These are phyloP conservation scores for Suhomyces taliae DNA, from an alignment of 1,139 yeast genomes.

Conservation along the genomic window DNA sequence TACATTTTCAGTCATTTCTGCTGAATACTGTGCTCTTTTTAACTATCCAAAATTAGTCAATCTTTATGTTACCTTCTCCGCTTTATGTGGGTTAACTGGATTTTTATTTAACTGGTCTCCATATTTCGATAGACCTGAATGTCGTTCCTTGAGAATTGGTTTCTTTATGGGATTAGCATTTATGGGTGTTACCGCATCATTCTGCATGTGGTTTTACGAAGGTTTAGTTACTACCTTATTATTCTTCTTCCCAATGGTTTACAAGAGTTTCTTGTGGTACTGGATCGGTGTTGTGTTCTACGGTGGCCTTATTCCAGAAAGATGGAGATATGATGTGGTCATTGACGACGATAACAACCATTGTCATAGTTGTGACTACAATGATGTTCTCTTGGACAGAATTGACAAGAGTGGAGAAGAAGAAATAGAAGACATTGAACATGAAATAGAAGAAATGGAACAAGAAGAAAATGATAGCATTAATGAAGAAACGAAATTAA, in stretches of 20 bases:
- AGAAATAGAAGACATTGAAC: constrained; percentile 40
- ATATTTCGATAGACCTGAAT: constrained; percentile 81
- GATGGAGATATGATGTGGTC: constrained; percentile 70
- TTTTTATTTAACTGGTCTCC: constrained; percentile 88
- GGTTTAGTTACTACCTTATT: constrained; percentile 53
- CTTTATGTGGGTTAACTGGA: constrained; percentile 69
- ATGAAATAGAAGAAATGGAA: constrained; percentile 22
- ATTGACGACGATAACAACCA: constrained; percentile 41
- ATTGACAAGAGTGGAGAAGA: constrained; percentile 45
- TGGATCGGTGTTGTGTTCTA: constrained; percentile 82
- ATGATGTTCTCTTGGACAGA: constrained; percentile 38
- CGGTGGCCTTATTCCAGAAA: constrained; percentile 86
- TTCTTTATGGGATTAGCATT: constrained; percentile 81
- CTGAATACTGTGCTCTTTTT: constrained; percentile 78
- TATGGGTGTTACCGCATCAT: constrained; percentile 67
- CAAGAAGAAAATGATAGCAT: constrained; percentile 8
- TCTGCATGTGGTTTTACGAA: constrained; percentile 55
- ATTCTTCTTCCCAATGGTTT: constrained; percentile 61
- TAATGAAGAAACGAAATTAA: constrained; percentile 26
- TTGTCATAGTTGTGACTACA: constrained; percentile 18
- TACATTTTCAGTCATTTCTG: constrained; percentile 85
- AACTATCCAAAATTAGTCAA: constrained; percentile 52
- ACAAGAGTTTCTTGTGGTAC: constrained; percentile 72
- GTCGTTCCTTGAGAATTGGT: constrained; percentile 75
- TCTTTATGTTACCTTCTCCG: constrained; percentile 59